Conservation (phyloP, 1,284 basidiomycete genomes). For the Mycena sp. region DNA sequence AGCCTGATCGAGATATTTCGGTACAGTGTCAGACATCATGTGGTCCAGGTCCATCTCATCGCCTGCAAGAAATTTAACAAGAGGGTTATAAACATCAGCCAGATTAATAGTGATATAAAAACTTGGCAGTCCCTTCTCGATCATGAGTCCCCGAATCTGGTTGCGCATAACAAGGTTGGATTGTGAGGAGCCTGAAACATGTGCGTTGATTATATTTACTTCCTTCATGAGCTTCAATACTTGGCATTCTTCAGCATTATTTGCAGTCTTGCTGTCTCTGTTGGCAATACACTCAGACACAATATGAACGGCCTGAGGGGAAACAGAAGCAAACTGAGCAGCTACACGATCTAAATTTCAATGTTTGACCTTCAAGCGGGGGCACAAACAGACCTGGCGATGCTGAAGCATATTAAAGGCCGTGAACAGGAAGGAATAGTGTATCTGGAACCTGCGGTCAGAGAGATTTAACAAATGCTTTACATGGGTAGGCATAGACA, state of each 20-base stretch:
- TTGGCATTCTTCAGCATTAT: conserved; percentile 37
- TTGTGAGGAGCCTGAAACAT: conserved; percentile 44
- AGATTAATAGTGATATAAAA: too few relatives aligned
- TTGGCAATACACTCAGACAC: conserved; percentile 31
- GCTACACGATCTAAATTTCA: conserved; percentile 35
- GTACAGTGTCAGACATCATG: too few relatives aligned
- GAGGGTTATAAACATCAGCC: too few relatives aligned
- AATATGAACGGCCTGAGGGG: conserved; percentile 30
- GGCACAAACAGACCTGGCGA: too few relatives aligned
- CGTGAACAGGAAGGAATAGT: conserved; percentile 47
- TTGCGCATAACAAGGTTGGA: too few relatives aligned
- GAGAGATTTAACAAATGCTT: too few relatives aligned
- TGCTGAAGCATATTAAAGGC: conserved; percentile 49
- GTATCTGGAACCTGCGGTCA: conserved; percentile 46
- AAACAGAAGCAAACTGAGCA: conserved; percentile 28
- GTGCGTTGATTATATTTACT: conserved; percentile 39
- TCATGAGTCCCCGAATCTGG: too few relatives aligned
- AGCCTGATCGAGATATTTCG: too few relatives aligned
- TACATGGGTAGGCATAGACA: conserved; percentile 36
- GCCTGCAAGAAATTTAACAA: too few relatives aligned
- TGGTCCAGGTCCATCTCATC: too few relatives aligned
- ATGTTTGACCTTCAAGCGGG: conserved; percentile 38
- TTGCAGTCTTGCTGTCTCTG: conserved; percentile 32
- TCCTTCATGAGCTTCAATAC: conserved; percentile 42
- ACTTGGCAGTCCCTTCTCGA: too few relatives aligned